Evolutionary conservation across 805 yeast genomes (phyloP).

Genomic region (Kluyveromyces lactis): DNA sequence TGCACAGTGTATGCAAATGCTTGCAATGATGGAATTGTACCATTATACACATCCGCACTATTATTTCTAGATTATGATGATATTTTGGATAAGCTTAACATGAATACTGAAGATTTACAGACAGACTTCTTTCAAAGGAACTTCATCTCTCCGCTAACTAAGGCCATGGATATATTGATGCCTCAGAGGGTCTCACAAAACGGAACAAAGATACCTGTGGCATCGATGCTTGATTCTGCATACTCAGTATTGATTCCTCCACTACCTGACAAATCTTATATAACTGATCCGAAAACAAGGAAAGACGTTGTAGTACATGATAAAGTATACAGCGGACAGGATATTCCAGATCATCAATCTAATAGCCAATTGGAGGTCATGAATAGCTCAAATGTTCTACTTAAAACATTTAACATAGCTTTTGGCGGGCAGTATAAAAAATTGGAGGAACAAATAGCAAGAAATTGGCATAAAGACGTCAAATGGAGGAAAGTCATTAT

Average conservation of each 20-base stretch:
- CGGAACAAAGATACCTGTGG: constrained; percentile 41
- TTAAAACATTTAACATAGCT: constrained; percentile 29
- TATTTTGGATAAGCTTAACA: constrained; percentile 15
- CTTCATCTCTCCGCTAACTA: constrained; percentile 36
- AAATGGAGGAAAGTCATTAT: constrained; percentile 67
- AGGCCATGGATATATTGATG: constrained; percentile 37
- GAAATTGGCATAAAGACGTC: constrained; percentile 61
- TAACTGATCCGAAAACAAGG: constrained; percentile 56
- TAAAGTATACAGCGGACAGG: constrained; percentile 45
- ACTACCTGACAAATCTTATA: constrained; percentile 50
- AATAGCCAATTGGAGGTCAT: constrained; percentile 11
- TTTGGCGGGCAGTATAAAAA: constrained; percentile 15
- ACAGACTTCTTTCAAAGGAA: constrained; percentile 21
- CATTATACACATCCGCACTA: constrained; percentile 63
- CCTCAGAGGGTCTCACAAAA: constrained; percentile 22
- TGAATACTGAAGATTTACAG: constrained; percentile 5
- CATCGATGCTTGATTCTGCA: constrained; percentile 65
- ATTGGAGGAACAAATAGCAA: constrained; percentile 59
- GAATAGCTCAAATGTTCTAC: constrained; percentile 20
- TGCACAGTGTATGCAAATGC: constrained; percentile 73
- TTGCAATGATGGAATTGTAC: constrained; percentile 75
- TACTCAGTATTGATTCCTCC: constrained; percentile 62
- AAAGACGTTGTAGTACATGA: constrained; percentile 60
- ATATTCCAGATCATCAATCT: constrained; percentile 32
- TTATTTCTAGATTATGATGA: constrained; percentile 62